Evolutionary conservation across 2,329 filamentous ascomycete species (phyloP).

Genomic region (Aspergillus intermedius): DNA sequence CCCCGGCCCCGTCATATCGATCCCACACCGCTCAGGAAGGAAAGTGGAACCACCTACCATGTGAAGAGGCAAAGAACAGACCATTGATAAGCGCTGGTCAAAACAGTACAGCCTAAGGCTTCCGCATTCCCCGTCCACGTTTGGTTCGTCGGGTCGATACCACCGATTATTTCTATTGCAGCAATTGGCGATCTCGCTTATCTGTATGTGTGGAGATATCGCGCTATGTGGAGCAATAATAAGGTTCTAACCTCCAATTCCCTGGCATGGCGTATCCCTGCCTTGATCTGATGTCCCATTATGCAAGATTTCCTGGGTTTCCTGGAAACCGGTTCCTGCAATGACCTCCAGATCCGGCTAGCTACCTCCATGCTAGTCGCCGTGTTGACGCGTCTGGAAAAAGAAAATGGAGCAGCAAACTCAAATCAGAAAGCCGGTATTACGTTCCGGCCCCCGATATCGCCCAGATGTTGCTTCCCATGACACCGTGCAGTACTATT

Average conservation of each 20-base stretch:
- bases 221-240: slow-evolving; percentile 1
- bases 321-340: slow-evolving; percentile 1
- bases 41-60: background rate
- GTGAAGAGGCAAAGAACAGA: background rate
- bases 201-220: background rate
- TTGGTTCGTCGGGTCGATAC: background rate
- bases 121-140: background rate
- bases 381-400: slow-evolving; percentile 5
- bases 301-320: slow-evolving; percentile 1
- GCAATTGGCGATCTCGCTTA: slow-evolving; percentile 10
- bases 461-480: background rate
- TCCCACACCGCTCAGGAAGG: background rate
- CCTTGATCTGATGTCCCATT: slow-evolving; percentile 5
- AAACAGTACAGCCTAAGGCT: background rate
- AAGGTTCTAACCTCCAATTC: slow-evolving; percentile 5
- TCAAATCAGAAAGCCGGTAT: background rate
- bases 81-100: background rate
- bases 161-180: background rate
- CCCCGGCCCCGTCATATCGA: background rate
- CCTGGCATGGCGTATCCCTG: background rate
- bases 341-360: background rate
- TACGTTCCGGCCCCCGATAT: background rate
- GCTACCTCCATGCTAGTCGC: background rate
- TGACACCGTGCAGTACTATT: background rate
- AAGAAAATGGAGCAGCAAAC: slow-evolving; percentile 2